Percentiles rank a stretch among this genome's conserved stretches.
These are phyloP conservation scores for Alloteropsis angusta DNA, from an alignment of 202 grass and related monocot species.

Conservation along the genomic window DNA sequence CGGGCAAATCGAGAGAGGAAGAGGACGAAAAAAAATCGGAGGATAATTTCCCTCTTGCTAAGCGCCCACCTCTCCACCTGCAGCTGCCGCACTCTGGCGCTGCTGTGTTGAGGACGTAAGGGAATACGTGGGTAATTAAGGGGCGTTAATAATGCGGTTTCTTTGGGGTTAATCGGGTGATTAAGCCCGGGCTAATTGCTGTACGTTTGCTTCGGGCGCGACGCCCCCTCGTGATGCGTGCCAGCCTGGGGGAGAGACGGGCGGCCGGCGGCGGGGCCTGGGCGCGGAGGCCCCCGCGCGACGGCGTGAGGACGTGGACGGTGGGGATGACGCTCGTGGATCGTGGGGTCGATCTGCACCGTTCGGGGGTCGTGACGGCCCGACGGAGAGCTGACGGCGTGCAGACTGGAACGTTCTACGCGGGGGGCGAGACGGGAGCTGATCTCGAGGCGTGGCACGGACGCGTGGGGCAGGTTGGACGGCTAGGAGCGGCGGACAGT, in stretches of 20 bases:
- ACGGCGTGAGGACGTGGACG: background rate
- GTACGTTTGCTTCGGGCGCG: constrained; percentile 4
- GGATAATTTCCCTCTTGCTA: constrained; percentile 8
- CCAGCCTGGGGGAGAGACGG: constrained; percentile 23
- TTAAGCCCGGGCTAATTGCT: background rate
- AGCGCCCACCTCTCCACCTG: background rate
- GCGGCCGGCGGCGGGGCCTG: background rate
- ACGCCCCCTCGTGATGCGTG: constrained; percentile 52
- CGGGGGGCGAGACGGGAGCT: background rate
- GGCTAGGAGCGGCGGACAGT: constrained; percentile 2
- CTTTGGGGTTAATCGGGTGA: background rate
- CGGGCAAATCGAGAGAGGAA: constrained; percentile 25
- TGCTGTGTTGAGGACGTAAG: background rate
- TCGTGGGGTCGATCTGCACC: background rate
- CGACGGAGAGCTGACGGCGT: background rate
- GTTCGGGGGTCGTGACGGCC: background rate
- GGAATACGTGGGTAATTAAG: background rate
- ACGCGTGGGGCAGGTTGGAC: background rate
- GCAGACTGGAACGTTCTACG: constrained; percentile 9
- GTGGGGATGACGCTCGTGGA: background rate
- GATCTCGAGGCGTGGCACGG: constrained; percentile 10
- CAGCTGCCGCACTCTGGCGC: background rate
- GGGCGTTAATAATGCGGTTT: background rate
- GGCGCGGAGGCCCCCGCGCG: no score
- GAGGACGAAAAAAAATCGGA: background rate